Evolutionary conservation across 805 yeast species (phyloP), one percentile per base, ranked within the genome.

Genomic region (Candida caryicola): DNA sequence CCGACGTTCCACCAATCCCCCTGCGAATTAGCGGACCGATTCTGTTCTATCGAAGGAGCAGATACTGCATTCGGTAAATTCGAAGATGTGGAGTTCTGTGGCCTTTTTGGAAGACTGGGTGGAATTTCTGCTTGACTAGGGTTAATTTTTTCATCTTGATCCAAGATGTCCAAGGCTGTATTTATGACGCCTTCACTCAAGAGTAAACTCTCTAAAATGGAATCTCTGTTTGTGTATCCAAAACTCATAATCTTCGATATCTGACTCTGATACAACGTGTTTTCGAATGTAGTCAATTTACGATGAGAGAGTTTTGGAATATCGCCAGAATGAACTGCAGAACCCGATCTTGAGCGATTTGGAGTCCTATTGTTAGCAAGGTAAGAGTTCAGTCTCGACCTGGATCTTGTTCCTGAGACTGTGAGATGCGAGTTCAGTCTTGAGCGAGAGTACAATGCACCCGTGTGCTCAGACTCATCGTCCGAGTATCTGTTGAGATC

Each of bases 141-240:
- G 40, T 60, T 64, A 12, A 58, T 45, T 34, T 51, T 56, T 6
- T 56, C 46, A 40, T 71, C 70, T 35, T 64, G 65, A 27, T 69
- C 70, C 40, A 83, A 63, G 19, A 83, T 73, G 29, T 76, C 81
- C 23, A 78, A 57, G 1, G 95, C 91, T 14, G 58, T 48, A 28
- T 72, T 72, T 8, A 82, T 52, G 52, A 79, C 76, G 12, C 95
- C 95, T 34, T 66, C 64, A 13, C 82, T 64, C 26, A 76, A 58
- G 7, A 68, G 63, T 44, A 85, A 66, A 18, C 89, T 85, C 51
- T 85, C 93, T 37, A 78, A 64, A 41, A 75, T 73, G 23, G 73
- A 62, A 46, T 81, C 84, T 29, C 69, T 66, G 55, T 82, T 76
- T 15, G 57, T 59, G 49, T 64, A 82, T 0, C 91, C 95, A 59